A percentile compares a stretch with the other conserved stretches of the same genome.
phyloP scores from a whole-genome alignment of 2,329 filamentous ascomycete species.

The Fusarium stilboides region DNA sequence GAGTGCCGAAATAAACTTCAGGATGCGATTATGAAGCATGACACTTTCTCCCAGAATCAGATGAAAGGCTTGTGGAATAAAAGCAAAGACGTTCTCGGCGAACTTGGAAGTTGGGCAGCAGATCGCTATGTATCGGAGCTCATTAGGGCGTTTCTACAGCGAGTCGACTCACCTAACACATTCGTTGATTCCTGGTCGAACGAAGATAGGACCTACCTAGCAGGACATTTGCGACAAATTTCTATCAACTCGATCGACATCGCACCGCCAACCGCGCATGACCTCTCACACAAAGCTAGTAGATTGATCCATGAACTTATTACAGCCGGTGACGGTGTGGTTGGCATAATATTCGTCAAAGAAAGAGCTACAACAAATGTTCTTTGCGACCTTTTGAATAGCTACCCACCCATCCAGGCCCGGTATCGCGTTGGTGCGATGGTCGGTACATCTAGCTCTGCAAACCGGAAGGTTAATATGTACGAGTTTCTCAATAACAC shows the following conservation, averaged over 20 bases:
- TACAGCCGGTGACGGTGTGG: conserved; percentile 57
- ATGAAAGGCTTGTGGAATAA: conserved; percentile 69
- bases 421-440: conserved; percentile 68
- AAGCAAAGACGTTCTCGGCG: conserved; percentile 64
- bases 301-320: conserved; percentile 69
- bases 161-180: conserved; percentile 34
- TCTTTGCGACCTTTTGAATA: conserved; percentile 69
- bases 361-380: conserved; percentile 74
- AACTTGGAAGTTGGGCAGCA: conserved; percentile 78
- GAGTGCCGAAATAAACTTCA: conserved; percentile 58
- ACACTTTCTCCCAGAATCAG: conserved; percentile 69
- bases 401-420: conserved; percentile 63
- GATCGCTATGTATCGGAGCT: conserved; percentile 74
- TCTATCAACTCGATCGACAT: conserved; percentile 21
- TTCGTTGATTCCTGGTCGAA: conserved; percentile 61
- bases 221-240: conserved; percentile 60
- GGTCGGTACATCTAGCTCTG: conserved; percentile 66
- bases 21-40: conserved; percentile 58
- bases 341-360: conserved; percentile 78
- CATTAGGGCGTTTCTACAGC: conserved; percentile 55
- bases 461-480: conserved; percentile 58
- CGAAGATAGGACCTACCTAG: conserved; percentile 71
- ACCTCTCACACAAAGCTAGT: conserved; percentile 71
- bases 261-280: conserved; percentile 26
- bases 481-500: conserved; percentile 54